Base-by-base conservation (phyloP, 768 basidiomycete genomes). In the Leccinum boreale region DNA sequence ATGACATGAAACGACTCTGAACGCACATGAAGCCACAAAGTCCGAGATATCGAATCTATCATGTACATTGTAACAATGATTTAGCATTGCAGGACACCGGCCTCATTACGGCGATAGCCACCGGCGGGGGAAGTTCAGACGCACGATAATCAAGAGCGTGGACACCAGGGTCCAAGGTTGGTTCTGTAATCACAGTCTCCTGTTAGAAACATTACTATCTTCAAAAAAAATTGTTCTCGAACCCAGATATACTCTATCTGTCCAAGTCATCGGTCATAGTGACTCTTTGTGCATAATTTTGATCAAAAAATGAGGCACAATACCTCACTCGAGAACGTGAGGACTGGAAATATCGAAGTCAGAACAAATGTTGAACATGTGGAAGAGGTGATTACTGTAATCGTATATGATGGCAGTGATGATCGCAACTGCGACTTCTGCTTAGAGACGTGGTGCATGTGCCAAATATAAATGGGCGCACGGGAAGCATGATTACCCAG, bases 401-500 rank as follows among this genome's bases (percentile, higher is more conserved):
- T 42, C 39, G 2, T 42, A 42, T 42, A 42, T 4, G 4, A 42
- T 4, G 17, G n/a, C n/a, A 9, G 39, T 42, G n/a, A n/a, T 2
- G 9, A 42, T 5, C 8, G 10, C n/a, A 42, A 42, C 39, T 42
- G n/a, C 4, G 4, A 42, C 9, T 39, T 5, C 17, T n/a, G 8
- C 9, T 39, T n/a, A 39, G 39, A 39, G 17, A 39, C 39, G 9
- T 39, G n/a, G 39, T 42, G 14, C 7, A 10, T 5, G 2, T n/a
- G n/a, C 4, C 9, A n/a, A n/a, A n/a, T 10, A 42, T n/a, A n/a
- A 42, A 42, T 24, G n/a, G 39, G 0, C 39, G 17, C 39, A 42
- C 8, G 7, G 4, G 3, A 10, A n/a, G 17, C 1, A n/a, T n/a
- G 4, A 1, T n/a, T 4, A 39, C 0, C 0, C n/a, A 10, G 9